Evolutionary conservation across 257 asterid genomes (phyloP).

Genomic region (Solanum pinnatisectum): DNA sequence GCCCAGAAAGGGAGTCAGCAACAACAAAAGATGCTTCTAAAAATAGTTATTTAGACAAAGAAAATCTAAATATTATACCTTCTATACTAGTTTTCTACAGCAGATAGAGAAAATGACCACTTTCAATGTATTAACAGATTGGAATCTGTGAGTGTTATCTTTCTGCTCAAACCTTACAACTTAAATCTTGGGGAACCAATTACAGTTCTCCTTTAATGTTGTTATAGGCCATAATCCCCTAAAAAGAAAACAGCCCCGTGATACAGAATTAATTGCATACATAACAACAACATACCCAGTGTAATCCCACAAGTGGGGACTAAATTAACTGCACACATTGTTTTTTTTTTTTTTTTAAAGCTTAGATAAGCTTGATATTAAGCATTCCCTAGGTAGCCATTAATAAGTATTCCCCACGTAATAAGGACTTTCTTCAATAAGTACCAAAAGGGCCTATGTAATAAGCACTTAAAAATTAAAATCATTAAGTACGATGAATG

Average conservation of each 20-base stretch:
- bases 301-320: background rate
- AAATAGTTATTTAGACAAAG: background rate
- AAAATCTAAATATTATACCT: background rate
- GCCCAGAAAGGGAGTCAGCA: background rate
- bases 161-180: background rate
- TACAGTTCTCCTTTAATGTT: background rate
- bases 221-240: background rate
- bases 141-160: background rate
- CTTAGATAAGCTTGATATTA: background rate
- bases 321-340: background rate
- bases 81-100: background rate
- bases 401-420: background rate
- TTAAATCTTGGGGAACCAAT: background rate
- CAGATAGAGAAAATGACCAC: background rate
- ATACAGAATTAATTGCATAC: background rate
- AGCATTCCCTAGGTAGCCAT: background rate
- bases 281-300: background rate
- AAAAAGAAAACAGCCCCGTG: background rate
- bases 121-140: background rate
- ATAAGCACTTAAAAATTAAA: background rate
- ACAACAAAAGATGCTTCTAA: background rate
- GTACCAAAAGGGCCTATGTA: background rate
- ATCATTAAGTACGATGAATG: background rate
- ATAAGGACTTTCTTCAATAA: background rate
- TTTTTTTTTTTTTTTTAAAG: background rate